phyloP scores from a whole-genome alignment of 2,329 filamentous ascomycete genomes.

The Exophiala aquamarina region DNA sequence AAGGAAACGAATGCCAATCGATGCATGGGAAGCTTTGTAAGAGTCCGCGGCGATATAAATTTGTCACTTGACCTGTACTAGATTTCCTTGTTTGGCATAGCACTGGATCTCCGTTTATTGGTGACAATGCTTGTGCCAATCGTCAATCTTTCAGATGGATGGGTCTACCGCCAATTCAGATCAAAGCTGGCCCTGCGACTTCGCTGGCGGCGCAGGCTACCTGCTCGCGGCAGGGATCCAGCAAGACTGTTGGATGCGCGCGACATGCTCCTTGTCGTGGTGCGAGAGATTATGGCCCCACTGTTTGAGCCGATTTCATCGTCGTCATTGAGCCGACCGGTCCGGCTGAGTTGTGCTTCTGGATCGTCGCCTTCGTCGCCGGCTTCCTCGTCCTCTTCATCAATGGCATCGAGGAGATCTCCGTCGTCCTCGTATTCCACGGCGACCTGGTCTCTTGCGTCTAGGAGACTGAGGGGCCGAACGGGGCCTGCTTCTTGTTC shows the following conservation, averaged over 20 bases:
- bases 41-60: no score
- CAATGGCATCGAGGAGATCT: background rate
- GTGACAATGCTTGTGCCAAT: no score
- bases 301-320: background rate
- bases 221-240: background rate
- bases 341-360: no score
- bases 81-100: no score
- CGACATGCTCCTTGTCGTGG: background rate
- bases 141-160: no score
- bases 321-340: no score
- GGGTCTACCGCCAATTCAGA: background rate
- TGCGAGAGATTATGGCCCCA: background rate
- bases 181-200: conserved; percentile 3
- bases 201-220: background rate
- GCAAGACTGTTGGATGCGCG: background rate
- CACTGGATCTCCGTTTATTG: no score
- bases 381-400: background rate
- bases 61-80: no score
- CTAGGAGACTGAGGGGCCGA: background rate
- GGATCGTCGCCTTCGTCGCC: background rate
- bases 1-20: no score
- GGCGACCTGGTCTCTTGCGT: background rate
- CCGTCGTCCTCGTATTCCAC: background rate
- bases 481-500: no score
- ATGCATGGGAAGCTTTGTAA: no score